phyloP scores from a whole-genome alignment of 176 grass and related monocot species.

The Zea luxurians region DNA sequence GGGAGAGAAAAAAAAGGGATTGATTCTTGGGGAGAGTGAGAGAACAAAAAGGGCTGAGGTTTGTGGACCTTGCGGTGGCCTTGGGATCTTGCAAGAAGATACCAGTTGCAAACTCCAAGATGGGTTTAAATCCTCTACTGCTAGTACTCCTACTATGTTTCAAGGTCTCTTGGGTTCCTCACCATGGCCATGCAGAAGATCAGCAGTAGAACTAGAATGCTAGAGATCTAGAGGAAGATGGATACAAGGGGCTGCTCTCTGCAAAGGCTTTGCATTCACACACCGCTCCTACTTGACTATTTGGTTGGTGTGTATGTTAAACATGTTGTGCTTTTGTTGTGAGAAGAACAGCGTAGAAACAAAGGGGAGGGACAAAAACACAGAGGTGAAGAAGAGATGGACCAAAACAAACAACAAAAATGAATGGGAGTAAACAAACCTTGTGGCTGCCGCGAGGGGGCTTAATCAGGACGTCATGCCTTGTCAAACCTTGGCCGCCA shows the following conservation, averaged over 20 bases:
- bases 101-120: conserved; percentile 41
- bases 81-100: conserved; percentile 48
- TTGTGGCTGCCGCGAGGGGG: conserved; percentile 13
- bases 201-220: background rate
- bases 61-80: conserved; percentile 15
- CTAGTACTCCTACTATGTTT: background rate
- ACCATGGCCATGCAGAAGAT: conserved; percentile 19
- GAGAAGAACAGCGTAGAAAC: conserved; percentile 26
- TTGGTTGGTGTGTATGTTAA: conserved; percentile 1
- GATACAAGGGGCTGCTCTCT: conserved; percentile 4
- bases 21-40: conserved; percentile 24
- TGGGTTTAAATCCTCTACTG: background rate
- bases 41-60: conserved; percentile 36
- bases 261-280: conserved; percentile 22
- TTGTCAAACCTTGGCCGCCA: conserved; percentile 34
- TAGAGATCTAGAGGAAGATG: background rate
- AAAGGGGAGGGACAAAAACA: conserved; percentile 25
- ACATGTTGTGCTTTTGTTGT: conserved; percentile 1
- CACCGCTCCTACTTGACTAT: background rate
- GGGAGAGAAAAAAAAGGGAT: background rate
- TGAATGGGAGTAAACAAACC: conserved; percentile 38
- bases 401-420: conserved; percentile 24
- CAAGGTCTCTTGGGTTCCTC: conserved; percentile 23
- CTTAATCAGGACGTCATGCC: conserved; percentile 33
- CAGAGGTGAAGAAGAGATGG: conserved; percentile 28